These are phyloP conservation scores for Paragyromitra xinjiangensis DNA, from an alignment of 495 filamentous ascomycete species.

Conservation along the genomic window DNA sequence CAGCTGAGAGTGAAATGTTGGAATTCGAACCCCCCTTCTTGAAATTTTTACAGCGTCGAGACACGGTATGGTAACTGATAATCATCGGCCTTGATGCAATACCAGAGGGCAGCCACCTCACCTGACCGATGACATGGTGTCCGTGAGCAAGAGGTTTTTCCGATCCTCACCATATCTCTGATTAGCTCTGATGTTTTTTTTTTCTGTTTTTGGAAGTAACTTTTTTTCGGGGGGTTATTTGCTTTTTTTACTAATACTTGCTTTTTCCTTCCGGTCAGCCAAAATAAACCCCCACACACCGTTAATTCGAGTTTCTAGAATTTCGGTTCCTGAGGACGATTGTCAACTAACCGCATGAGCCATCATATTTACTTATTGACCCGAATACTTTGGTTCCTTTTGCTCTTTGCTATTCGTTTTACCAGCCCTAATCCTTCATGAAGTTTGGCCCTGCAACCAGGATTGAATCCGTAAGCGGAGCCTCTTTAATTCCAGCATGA, in stretches of 20 bases:
- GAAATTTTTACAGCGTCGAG: slow-evolving; percentile 8
- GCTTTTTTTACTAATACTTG: slow-evolving; percentile 11
- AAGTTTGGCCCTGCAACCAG: slow-evolving; percentile 8
- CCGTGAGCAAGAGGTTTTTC: slow-evolving; percentile 43
- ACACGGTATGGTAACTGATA: slow-evolving; percentile 32
- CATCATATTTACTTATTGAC: slow-evolving; percentile 24
- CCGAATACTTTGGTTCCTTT: slow-evolving; percentile 3
- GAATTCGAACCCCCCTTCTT: slow-evolving; percentile 20
- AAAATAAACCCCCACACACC: slow-evolving; percentile 46
- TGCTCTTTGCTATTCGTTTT: slow-evolving; percentile 9
- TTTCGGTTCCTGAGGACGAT: slow-evolving; percentile 45
- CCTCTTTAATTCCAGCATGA: slow-evolving; percentile 15
- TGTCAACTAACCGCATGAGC: slow-evolving; percentile 28
- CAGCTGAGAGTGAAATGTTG: slow-evolving; percentile 42
- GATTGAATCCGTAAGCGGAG: slow-evolving; percentile 37
- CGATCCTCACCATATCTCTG: slow-evolving; percentile 53
- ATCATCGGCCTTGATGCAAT: slow-evolving; percentile 38
- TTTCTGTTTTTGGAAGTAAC: slow-evolving; percentile 26
- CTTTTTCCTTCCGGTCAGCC: slow-evolving; percentile 29
- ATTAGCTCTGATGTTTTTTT: slow-evolving; percentile 42
- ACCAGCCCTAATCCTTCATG: slow-evolving; percentile 25
- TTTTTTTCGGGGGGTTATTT: slow-evolving; percentile 6
- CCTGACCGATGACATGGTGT: slow-evolving; percentile 52
- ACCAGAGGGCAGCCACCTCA: slow-evolving; percentile 34
- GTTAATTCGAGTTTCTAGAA: slow-evolving; percentile 29